These are phyloP conservation scores for Anacardium occidentale DNA, from an alignment of 345 rosid genomes.

Conservation along the genomic window DNA sequence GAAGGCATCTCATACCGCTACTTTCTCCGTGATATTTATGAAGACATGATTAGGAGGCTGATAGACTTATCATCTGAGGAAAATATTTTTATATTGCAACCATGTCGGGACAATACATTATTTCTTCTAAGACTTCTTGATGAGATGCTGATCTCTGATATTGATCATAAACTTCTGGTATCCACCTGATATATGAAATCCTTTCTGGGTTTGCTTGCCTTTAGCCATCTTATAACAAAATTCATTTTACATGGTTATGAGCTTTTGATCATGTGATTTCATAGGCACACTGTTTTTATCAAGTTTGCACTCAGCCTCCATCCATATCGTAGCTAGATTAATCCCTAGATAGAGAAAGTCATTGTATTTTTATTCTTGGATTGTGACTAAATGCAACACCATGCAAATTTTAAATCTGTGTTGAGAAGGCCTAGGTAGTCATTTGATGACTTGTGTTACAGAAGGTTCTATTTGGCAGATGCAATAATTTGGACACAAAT, in stretches of 20 bases:
- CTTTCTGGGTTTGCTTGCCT: background rate
- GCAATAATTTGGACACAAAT: background rate
- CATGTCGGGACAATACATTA: conserved; percentile 88
- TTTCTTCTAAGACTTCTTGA: conserved; percentile 75
- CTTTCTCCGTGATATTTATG: conserved; percentile 76
- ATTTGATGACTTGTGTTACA: background rate
- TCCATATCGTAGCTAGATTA: background rate
- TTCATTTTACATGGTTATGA: background rate
- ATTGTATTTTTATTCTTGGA: background rate
- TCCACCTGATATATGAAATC: background rate
- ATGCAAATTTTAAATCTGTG: background rate
- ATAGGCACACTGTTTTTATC: background rate
- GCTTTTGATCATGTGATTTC: background rate
- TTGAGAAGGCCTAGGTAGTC: background rate
- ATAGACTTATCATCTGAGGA: conserved; percentile 71
- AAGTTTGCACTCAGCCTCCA: background rate
- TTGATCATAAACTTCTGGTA: conserved; percentile 79
- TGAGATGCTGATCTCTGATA: conserved; percentile 85
- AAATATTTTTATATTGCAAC: conserved; percentile 79
- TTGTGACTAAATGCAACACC: background rate
- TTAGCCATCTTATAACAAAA: background rate
- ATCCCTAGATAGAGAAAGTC: background rate
- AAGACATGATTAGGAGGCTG: conserved; percentile 68
- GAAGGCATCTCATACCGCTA: conserved; percentile 49
- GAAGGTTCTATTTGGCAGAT: background rate